Conservation (phyloP, 2,329 filamentous ascomycete species). For the Pestalotiopsis sp. region DNA sequence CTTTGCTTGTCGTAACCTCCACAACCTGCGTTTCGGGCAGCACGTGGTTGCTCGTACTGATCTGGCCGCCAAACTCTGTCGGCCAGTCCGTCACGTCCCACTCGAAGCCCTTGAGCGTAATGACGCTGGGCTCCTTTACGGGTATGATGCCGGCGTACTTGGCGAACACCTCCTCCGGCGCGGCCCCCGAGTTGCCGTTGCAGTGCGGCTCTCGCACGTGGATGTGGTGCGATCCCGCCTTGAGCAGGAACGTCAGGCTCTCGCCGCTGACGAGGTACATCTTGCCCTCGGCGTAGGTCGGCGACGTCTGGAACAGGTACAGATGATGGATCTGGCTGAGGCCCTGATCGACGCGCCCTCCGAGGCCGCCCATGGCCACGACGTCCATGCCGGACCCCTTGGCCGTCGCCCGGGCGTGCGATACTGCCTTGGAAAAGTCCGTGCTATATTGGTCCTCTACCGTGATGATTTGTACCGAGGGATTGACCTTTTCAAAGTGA, state of each 20-base stretch:
- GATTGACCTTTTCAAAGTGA: constrained; percentile 63
- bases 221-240: constrained; percentile 68
- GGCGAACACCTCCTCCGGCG: constrained; percentile 56
- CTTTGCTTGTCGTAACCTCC: constrained; percentile 62
- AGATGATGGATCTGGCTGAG: constrained; percentile 88
- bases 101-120: constrained; percentile 79
- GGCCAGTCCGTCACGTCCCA: constrained; percentile 89
- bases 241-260: constrained; percentile 82
- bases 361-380: constrained; percentile 82
- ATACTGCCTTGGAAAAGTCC: constrained; percentile 84
- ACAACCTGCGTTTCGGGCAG: constrained; percentile 60
- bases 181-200: constrained; percentile 18
- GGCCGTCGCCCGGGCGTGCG: constrained; percentile 19
- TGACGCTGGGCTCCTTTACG: constrained; percentile 74
- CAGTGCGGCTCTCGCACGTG: constrained; percentile 52
- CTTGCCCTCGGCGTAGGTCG: constrained; percentile 52
- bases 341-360: constrained; percentile 90
- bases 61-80: constrained; percentile 71
- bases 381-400: constrained; percentile 51
- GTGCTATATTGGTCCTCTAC: constrained; percentile 85
- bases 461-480: constrained; percentile 62
- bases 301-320: constrained; percentile 59
- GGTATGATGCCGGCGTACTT: constrained; percentile 88
- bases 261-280: constrained; percentile 82
- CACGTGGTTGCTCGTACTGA: constrained; percentile 84